Percentiles rank a stretch among this genome's conserved stretches.
Evolutionary conservation across 805 yeast species (phyloP).

Genomic region (Debaryomyces castellii): DNA sequence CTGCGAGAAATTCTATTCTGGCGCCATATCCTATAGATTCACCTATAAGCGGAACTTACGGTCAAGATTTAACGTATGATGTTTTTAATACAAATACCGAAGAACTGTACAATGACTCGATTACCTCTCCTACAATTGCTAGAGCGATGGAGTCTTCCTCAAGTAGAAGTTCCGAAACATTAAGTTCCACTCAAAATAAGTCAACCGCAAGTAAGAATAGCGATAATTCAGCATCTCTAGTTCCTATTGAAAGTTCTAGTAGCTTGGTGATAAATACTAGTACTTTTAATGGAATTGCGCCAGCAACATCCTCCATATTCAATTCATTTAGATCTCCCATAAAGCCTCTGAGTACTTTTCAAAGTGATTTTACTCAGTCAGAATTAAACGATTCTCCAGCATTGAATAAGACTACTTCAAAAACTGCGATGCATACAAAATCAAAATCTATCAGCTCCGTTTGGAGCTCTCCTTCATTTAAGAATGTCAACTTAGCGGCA

Average conservation of each 20-base stretch:
- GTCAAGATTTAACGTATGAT: not conserved
- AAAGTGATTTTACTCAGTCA: not conserved
- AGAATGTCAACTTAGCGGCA: conserved; percentile 37
- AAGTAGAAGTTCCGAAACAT: conserved; percentile 3
- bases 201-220: not conserved
- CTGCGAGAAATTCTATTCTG: not conserved
- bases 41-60: conserved; percentile 8
- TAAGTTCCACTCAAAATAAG: conserved; percentile 1
- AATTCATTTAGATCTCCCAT: not conserved
- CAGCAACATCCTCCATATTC: not conserved
- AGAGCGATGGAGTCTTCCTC: not conserved
- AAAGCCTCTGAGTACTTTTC: not conserved
- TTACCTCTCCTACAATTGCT: not conserved
- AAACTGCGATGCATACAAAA: conserved; percentile 14
- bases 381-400: not conserved
- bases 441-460: conserved; percentile 37
- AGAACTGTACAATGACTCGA: not conserved
- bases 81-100: not conserved
- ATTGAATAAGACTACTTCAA: not conserved
- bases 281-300: not conserved
- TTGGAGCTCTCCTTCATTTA: conserved; percentile 28
- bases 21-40: conserved; percentile 17
- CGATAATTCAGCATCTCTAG: not conserved
- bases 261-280: not conserved
- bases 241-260: not conserved